phyloP scores from a whole-genome alignment of 495 filamentous ascomycete species.

The Hyaloscypha finlandica region DNA sequence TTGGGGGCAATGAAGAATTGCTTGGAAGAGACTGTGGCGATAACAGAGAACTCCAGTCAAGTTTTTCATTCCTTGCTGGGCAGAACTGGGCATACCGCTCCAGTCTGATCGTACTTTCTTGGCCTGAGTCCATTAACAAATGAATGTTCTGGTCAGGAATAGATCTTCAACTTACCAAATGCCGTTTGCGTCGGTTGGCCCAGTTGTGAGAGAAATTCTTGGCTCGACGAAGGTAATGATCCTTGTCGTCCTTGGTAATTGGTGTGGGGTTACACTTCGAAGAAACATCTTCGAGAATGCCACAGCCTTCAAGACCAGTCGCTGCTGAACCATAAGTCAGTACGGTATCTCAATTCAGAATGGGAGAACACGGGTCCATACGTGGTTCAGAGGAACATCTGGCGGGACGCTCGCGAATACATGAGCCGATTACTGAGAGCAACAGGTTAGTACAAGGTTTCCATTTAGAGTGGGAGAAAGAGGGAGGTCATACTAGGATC shows the following conservation, averaged over 20 bases:
- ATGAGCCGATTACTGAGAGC: neutral
- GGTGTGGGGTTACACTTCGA: neutral
- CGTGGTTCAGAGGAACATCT: neutral
- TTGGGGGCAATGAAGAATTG: slow-evolving; percentile 44
- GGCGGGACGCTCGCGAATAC: neutral
- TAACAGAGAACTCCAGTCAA: slow-evolving; percentile 41
- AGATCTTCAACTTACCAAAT: neutral
- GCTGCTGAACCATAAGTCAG: neutral
- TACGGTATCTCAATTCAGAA: neutral
- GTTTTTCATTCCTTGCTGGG: slow-evolving; percentile 29
- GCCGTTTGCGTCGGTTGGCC: neutral
- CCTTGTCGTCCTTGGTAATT: neutral
- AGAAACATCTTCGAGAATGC: slow-evolving; percentile 3
- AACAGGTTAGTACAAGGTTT: neutral
- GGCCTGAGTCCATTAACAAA: slow-evolving; percentile 9
- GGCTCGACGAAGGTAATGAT: neutral
- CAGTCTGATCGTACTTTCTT: slow-evolving; percentile 2
- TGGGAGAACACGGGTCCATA: neutral
- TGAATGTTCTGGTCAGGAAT: neutral
- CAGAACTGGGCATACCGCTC: slow-evolving; percentile 16
- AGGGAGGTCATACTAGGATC: neutral
- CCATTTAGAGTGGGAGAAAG: neutral
- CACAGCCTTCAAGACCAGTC: slow-evolving; percentile 15
- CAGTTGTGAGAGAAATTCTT: neutral
- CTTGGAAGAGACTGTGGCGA: slow-evolving; percentile 42